phyloP scores from a whole-genome alignment of 2,329 filamentous ascomycete species.

The Trichoderma endophyticum region DNA sequence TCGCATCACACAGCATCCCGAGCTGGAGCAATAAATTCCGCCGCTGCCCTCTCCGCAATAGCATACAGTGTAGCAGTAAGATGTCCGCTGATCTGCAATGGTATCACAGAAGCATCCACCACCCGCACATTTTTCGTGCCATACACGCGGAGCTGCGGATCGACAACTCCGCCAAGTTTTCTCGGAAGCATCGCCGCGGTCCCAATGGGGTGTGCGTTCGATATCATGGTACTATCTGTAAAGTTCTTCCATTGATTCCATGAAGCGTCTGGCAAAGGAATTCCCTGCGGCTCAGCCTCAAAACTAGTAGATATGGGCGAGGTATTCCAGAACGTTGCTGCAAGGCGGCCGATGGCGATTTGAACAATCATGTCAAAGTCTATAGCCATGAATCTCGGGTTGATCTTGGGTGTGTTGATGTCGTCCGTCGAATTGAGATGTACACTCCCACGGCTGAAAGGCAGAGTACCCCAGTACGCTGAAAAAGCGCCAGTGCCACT shows the following conservation, averaged over 20 bases:
- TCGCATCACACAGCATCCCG: neutral
- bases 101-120: conserved; percentile 46
- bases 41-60: conserved; percentile 40
- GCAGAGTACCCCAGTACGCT: conserved; percentile 40
- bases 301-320: conserved; percentile 22
- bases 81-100: conserved; percentile 40
- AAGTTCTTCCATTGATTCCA: conserved; percentile 22
- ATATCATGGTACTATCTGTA: neutral
- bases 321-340: conserved; percentile 32
- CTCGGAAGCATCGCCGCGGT: conserved; percentile 48
- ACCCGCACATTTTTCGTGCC: conserved; percentile 43
- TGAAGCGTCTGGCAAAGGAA: conserved; percentile 11
- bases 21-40: conserved; percentile 28
- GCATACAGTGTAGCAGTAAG: conserved; percentile 30
- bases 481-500: conserved; percentile 34
- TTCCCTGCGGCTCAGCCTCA: neutral
- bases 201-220: conserved; percentile 46
- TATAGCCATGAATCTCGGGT: conserved; percentile 34
- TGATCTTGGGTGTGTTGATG: conserved; percentile 38
- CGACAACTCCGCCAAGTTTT: conserved; percentile 44
- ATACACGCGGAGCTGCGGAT: conserved; percentile 41
- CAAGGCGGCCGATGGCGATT: conserved; percentile 29
- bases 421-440: conserved; percentile 49
- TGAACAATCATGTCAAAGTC: conserved; percentile 54
- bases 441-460: conserved; percentile 56